Conservation (phyloP, 148 eudicot genomes). For the Rhododendron henanense region DNA sequence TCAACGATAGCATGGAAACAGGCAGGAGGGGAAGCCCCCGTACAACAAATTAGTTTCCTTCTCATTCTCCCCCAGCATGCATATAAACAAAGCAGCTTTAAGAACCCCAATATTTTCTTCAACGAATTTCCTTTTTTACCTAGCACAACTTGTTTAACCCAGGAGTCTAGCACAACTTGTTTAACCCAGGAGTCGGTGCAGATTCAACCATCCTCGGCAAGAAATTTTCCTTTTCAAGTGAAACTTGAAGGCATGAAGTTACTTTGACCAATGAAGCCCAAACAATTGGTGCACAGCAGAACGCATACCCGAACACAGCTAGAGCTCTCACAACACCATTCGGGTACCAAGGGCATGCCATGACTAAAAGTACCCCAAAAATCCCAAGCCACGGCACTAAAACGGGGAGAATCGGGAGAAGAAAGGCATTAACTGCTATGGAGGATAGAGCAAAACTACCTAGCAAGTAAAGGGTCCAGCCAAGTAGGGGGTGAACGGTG, state of each 20-base stretch:
- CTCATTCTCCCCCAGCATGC: constrained; percentile 1
- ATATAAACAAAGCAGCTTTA: neutral
- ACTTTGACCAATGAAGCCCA: constrained; percentile 46
- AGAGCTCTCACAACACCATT: constrained; percentile 73
- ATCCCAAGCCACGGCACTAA: constrained; percentile 61
- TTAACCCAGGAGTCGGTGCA: constrained; percentile 46
- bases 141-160: constrained; percentile 63
- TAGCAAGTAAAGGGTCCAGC: constrained; percentile 82
- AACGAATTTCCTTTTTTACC: neutral
- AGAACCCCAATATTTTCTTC: neutral
- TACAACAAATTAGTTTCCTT: neutral
- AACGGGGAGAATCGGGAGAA: constrained; percentile 61
- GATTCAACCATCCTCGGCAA: constrained; percentile 67
- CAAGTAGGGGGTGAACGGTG: constrained; percentile 75
- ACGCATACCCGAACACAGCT: constrained; percentile 57
- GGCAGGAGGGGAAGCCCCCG: neutral
- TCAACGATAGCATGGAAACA: neutral
- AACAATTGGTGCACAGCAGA: constrained; percentile 61
- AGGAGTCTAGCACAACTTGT: constrained; percentile 56
- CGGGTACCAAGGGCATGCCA: constrained; percentile 77
- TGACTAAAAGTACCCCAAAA: constrained; percentile 63
- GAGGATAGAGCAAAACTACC: constrained; percentile 61
- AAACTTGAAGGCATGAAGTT: constrained; percentile 46
- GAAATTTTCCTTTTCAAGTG: constrained; percentile 69
- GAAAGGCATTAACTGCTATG: constrained; percentile 55